Conservation (phyloP, 352 stramenopile genomes). For the Blastocystis sp. region DNA sequence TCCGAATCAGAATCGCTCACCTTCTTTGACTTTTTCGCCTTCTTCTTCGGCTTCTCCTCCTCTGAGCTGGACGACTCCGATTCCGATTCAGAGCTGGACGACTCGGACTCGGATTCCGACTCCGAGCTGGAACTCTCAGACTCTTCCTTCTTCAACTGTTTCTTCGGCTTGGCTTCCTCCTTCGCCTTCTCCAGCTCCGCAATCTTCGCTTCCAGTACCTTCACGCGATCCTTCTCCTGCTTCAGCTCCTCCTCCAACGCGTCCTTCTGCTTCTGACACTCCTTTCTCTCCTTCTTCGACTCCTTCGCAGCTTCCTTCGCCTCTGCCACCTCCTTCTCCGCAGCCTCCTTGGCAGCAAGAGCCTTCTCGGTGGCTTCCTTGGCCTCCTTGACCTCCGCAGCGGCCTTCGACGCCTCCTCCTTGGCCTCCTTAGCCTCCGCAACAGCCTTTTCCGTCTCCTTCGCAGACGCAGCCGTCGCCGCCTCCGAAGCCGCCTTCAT, state of each 20-base stretch:
- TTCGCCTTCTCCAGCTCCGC: neutral
- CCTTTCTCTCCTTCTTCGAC: neutral
- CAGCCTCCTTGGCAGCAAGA: neutral
- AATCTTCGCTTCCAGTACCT: neutral
- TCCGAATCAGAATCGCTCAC: constrained; percentile 2
- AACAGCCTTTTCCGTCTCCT: neutral
- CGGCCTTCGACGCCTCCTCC: neutral
- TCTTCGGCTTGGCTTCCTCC: neutral
- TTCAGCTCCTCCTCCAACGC: neutral
- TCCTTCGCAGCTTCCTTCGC: neutral
- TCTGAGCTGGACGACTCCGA: neutral
- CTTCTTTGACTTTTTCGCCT: constrained; percentile 27
- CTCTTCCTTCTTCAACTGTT: constrained; percentile 12
- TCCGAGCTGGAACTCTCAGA: neutral
- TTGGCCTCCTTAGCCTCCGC: neutral
- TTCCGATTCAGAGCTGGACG: neutral
- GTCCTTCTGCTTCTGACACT: neutral
- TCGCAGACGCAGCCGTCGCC: neutral
- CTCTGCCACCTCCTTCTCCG: neutral
- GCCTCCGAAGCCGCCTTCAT: neutral
- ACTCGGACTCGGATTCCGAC: neutral
- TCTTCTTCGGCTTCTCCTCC: constrained; percentile 46
- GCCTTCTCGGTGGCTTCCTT: neutral
- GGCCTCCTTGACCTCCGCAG: neutral
- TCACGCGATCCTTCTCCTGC: neutral